Conservation (phyloP, 371 early-diverging fungal species). For the Rhizomucor miehei region DNA sequence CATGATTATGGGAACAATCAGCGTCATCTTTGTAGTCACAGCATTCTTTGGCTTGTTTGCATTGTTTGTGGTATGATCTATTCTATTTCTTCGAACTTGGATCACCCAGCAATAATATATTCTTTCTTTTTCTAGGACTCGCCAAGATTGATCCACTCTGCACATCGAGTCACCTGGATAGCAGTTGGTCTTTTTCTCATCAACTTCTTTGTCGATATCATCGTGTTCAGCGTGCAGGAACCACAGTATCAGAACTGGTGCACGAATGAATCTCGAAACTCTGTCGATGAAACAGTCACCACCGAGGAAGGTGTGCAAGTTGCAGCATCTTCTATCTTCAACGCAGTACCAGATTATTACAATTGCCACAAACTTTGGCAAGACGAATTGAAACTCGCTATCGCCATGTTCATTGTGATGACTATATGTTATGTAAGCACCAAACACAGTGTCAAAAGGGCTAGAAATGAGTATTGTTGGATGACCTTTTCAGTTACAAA, state of each 20-base stretch:
- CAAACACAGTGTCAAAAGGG: no score
- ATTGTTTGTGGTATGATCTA: conserved; percentile 21
- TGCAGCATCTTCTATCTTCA: background rate
- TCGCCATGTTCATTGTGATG: conserved; percentile 28
- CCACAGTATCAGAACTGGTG: conserved; percentile 24
- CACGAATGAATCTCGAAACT: conserved; percentile 9
- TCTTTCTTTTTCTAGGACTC: conserved; percentile 1
- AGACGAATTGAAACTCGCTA: conserved; percentile 34
- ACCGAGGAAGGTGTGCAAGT: background rate
- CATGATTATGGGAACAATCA: conserved; percentile 22
- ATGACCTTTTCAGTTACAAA: background rate
- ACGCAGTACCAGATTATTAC: conserved; percentile 26
- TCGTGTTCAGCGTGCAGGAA: conserved; percentile 23
- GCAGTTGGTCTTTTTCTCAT: conserved; percentile 8
- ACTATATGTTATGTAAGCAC: conserved; percentile 31
- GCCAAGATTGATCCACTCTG: conserved; percentile 1
- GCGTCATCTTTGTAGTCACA: conserved; percentile 23
- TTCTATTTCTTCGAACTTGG: no score
- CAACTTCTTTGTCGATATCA: conserved; percentile 13
- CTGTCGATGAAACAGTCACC: conserved; percentile 5
- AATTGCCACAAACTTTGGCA: conserved; percentile 41
- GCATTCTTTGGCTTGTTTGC: conserved; percentile 20
- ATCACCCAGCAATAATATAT: background rate
- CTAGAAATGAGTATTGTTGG: no score
- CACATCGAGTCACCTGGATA: conserved; percentile 11